These are phyloP conservation scores for Omphalotus guepiniiformis DNA, from an alignment of 768 basidiomycete species.

Conservation along the genomic window DNA sequence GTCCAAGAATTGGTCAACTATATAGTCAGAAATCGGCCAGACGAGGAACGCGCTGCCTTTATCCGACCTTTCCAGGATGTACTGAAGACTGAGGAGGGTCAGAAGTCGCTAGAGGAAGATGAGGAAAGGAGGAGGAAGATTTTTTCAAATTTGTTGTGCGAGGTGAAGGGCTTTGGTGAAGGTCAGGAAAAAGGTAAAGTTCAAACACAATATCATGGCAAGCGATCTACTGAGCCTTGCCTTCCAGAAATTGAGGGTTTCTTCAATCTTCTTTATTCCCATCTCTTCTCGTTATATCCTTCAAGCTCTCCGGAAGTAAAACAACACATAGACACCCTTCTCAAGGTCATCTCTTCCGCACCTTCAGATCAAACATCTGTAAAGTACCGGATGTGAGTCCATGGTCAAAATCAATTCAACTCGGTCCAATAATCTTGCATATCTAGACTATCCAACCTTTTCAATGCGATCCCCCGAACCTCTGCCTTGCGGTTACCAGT, in stretches of 20 bases:
- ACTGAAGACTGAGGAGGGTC: slow-evolving; percentile 46
- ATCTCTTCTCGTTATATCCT: slow-evolving; percentile 60
- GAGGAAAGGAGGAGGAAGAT: slow-evolving; percentile 47
- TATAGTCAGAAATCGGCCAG: slow-evolving; percentile 58
- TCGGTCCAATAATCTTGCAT: slow-evolving; percentile 5
- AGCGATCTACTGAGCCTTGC: slow-evolving; percentile 7
- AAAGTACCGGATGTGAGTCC: slow-evolving; percentile 73
- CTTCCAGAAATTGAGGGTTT: slow-evolving; percentile 76
- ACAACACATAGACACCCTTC: slow-evolving; percentile 43
- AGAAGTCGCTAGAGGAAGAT: slow-evolving; percentile 52
- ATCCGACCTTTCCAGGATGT: slow-evolving; percentile 65
- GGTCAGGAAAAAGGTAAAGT: slow-evolving; percentile 69
- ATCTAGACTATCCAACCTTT: slow-evolving; percentile 71
- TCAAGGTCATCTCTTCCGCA: slow-evolving; percentile 53
- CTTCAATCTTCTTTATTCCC: slow-evolving; percentile 78
- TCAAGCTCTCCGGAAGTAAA: slow-evolving; percentile 52
- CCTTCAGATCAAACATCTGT: slow-evolving; percentile 47
- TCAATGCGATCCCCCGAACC: slow-evolving; percentile 67
- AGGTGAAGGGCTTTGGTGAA: slow-evolving; percentile 68
- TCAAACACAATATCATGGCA: background rate
- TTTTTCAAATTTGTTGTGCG: slow-evolving; percentile 54
- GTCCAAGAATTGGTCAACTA: slow-evolving; percentile 78
- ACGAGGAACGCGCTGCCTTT: slow-evolving; percentile 61
- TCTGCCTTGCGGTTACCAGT: slow-evolving; percentile 63
- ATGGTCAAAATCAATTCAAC: slow-evolving; percentile 10